Evolutionary conservation across 164 flowering plant genomes (phyloP).

Genomic region (Tetrastigma voinierianum): DNA sequence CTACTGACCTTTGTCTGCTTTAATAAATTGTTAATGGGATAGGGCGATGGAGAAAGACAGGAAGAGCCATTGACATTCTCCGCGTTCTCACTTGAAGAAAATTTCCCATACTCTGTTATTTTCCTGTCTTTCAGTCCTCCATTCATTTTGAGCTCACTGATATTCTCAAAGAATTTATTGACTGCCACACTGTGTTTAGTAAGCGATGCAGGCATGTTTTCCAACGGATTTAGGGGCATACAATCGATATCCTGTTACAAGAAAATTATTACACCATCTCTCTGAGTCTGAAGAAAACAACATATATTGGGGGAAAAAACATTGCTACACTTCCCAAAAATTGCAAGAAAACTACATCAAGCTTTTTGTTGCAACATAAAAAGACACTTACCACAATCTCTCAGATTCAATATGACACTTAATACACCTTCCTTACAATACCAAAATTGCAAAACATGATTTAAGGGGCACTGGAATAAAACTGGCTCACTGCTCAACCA

Average conservation of each 20-base stretch:
- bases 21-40: slow-evolving; percentile 32
- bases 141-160: slow-evolving; percentile 32
- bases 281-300: background rate
- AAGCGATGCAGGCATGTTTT: slow-evolving; percentile 57
- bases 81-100: too few relatives aligned
- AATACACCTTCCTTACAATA: too few relatives aligned
- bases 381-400: background rate
- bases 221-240: slow-evolving; percentile 61
- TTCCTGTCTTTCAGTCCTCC: slow-evolving; percentile 23
- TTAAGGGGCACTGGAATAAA: too few relatives aligned
- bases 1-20: too few relatives aligned
- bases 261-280: slow-evolving; percentile 1
- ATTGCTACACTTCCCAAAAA: too few relatives aligned
- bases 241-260: slow-evolving; percentile 63
- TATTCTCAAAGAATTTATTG: slow-evolving; percentile 37
- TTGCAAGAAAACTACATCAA: background rate
- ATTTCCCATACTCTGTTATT: too few relatives aligned
- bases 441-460: too few relatives aligned
- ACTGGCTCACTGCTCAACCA: too few relatives aligned
- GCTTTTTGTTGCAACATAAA: too few relatives aligned
- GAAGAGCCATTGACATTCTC: background rate
- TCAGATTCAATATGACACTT: background rate
- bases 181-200: slow-evolving; percentile 27
- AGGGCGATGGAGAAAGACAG: slow-evolving; percentile 29
- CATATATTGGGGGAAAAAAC: background rate